Evolutionary conservation across 805 yeast genomes (phyloP), one percentile per base, ranked within the genome.

Genomic region (Ogataea neopini): DNA sequence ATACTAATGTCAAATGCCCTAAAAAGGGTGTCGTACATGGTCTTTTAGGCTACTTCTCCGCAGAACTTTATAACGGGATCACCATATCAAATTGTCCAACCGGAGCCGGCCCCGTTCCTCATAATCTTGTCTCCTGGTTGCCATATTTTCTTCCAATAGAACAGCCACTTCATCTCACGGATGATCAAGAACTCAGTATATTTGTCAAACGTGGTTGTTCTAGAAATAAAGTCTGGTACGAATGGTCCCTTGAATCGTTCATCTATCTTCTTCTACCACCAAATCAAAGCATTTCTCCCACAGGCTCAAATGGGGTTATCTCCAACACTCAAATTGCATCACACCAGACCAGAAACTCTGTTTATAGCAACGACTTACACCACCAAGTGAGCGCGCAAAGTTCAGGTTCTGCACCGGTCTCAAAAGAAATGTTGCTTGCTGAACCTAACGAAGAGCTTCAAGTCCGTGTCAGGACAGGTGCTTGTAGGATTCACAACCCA

Each of bases 1-100:
- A 61, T 32, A 36, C 55, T 8, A 48, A 59, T 0, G 75, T 84
- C 50, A 68, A 69, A 41, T 70, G 78, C 5, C 70, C 72, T 13
- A 66, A 75, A 26, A 72, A 76, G 44, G 78, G 85, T 1, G 75
- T 75, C 15, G 63, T 88, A 2, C 91, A 88, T 62, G 96, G 92
- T 0, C 62, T 90, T 29, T 70, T 81, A 3, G 97, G 97, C 0
- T 83, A 72, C 59, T 91, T 91, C 59, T 74, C 74, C n/a, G 83
- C 94, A 0, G 76, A 67, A 2, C 71, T 90, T n/a, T 87, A 81
- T 61, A 78, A 75, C 1, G 84, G 80, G 40, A 70, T 83, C 19
- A 60, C 61, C 7, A 68, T 87, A 4, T 77, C 85, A 23, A 83
- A 76, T 13, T 64, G 69, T 26, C 81, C 83, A 51, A 56, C 57